A percentile compares a stretch with the other conserved stretches of the same genome.
These are phyloP conservation scores for Dendrobium nobile DNA, from an alignment of 106 monocot genomes.

Conservation along the genomic window DNA sequence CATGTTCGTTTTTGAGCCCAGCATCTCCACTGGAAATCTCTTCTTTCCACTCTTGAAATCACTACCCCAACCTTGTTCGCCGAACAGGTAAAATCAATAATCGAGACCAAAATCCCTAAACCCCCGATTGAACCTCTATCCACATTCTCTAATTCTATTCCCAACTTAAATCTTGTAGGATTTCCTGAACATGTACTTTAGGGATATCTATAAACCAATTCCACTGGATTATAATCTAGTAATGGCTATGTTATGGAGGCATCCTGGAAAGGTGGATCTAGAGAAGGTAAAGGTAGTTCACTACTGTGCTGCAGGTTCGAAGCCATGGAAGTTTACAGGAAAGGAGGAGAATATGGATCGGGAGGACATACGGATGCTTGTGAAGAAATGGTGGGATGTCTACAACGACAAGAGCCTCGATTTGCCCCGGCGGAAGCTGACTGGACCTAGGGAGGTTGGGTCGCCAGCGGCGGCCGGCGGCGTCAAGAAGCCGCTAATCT, in stretches of 20 bases:
- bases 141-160: neutral
- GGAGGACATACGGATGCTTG: slow-evolving; percentile 68
- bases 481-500: neutral
- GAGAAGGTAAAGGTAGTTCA: slow-evolving; percentile 46
- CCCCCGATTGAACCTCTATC: neutral
- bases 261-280: slow-evolving; percentile 18
- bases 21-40: neutral
- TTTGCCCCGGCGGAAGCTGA: neutral
- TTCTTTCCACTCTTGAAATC: slow-evolving; percentile 14
- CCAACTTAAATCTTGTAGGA: neutral
- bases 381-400: slow-evolving; percentile 69
- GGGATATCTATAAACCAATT: slow-evolving; percentile 50
- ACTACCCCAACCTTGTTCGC: neutral
- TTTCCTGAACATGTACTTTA: slow-evolving; percentile 57
- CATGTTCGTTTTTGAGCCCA: slow-evolving; percentile 26
- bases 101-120: neutral
- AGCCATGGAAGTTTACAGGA: slow-evolving; percentile 75
- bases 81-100: neutral
- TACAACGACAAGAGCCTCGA: slow-evolving; percentile 44
- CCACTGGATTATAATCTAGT: slow-evolving; percentile 30
- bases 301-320: slow-evolving; percentile 49
- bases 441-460: slow-evolving; percentile 25
- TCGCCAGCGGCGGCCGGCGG: neutral
- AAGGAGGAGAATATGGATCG: slow-evolving; percentile 64
- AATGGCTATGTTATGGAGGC: slow-evolving; percentile 8